Conservation (phyloP, 2,329 filamentous ascomycete genomes). For the Aspergillus niger region DNA sequence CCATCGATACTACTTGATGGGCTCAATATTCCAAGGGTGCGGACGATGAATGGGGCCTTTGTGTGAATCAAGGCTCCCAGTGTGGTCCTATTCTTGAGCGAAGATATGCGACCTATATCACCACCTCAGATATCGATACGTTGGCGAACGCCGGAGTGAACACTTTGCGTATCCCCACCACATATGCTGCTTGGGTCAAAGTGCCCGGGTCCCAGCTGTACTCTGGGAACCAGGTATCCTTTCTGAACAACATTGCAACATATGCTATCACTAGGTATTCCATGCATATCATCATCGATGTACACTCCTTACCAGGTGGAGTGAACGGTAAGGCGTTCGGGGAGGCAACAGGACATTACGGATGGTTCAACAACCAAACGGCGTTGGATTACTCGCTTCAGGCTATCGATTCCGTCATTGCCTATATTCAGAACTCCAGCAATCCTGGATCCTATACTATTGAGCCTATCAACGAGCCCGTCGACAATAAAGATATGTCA, state of each 20-base stretch:
- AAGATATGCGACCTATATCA: conserved; percentile 19
- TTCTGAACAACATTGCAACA: conserved; percentile 23
- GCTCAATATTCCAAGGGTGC: conserved; percentile 19
- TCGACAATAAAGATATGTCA: conserved; percentile 24
- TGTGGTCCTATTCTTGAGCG: conserved; percentile 12
- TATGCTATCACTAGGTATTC: conserved; percentile 25
- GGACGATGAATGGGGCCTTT: conserved; percentile 27
- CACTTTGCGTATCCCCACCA: conserved; percentile 14
- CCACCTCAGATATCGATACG: conserved; percentile 9
- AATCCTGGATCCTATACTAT: conserved; percentile 24
- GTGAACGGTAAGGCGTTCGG: conserved; percentile 26
- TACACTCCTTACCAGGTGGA: conserved; percentile 28
- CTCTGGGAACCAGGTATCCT: conserved; percentile 21
- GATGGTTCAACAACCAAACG: conserved; percentile 26
- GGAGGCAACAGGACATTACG: conserved; percentile 23
- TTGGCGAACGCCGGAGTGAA: neutral
- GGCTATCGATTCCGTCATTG: conserved; percentile 22
- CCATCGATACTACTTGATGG: conserved; percentile 27
- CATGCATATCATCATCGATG: conserved; percentile 28
- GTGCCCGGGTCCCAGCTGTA: conserved; percentile 27
- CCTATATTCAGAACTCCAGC: conserved; percentile 21
- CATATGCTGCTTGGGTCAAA: conserved; percentile 18
- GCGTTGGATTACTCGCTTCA: conserved; percentile 22
- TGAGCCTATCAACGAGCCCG: conserved; percentile 28
- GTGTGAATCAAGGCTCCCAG: conserved; percentile 10